These are phyloP conservation scores for Physcia stellaris DNA, from an alignment of 495 filamentous ascomycete genomes.

Conservation along the genomic window DNA sequence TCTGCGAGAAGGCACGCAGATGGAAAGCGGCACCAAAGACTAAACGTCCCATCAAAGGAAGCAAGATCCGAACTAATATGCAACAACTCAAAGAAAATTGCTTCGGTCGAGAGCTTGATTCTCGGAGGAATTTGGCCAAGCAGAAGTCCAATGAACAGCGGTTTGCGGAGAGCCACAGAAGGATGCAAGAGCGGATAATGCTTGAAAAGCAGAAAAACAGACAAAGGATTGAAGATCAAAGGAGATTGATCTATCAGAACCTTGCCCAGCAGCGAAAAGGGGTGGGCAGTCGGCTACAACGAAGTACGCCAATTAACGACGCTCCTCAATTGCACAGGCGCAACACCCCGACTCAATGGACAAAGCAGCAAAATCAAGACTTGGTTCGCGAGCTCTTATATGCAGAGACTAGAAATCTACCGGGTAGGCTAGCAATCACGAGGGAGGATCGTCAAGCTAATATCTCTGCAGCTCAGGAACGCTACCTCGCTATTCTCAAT, in stretches of 20 bases:
- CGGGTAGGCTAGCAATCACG: not conserved
- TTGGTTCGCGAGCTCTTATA: not conserved
- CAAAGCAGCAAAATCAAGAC: not conserved
- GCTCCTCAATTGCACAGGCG: too few species aligned
- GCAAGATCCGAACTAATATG: not conserved
- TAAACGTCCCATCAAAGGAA: conserved; percentile 2
- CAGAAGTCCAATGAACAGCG: not conserved
- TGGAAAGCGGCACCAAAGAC: conserved; percentile 8
- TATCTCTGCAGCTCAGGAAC: conserved; percentile 5
- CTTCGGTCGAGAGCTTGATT: conserved; percentile 4
- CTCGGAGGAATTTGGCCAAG: conserved; percentile 1
- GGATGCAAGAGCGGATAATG: not conserved
- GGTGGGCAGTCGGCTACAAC: too few species aligned
- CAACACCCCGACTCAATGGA: too few species aligned
- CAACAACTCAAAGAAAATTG: conserved; percentile 1
- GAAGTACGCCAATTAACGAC: too few species aligned
- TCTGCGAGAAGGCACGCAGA: conserved; percentile 7
- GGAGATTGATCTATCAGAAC: too few species aligned
- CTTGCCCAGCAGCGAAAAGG: too few species aligned
- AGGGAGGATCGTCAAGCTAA: too few species aligned
- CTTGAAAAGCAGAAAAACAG: not conserved
- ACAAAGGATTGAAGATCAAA: conserved; percentile 2
- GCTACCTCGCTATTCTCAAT: conserved; percentile 11
- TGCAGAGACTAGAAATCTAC: not conserved
- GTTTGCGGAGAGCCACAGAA: not conserved